Conservation (phyloP, 2,329 filamentous ascomycete species). For the Epichloe elymi region DNA sequence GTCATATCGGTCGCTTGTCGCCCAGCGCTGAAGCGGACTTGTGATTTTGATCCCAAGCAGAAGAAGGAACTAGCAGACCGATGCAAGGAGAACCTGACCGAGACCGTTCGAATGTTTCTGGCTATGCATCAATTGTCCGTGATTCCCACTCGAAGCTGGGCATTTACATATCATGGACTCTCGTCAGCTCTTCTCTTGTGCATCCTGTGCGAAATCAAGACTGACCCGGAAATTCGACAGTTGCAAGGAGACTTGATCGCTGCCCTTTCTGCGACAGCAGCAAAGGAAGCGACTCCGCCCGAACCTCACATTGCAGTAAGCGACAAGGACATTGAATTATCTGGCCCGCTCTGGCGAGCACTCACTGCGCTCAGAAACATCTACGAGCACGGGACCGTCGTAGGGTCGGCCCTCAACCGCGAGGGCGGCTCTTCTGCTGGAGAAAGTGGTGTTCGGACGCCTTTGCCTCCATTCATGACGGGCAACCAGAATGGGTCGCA, state of each 20-base stretch:
- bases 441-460: constrained; percentile 32
- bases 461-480: constrained; percentile 18
- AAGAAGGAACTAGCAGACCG: constrained; percentile 41
- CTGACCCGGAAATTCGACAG: constrained; percentile 48
- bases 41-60: constrained; percentile 35
- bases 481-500: constrained; percentile 12
- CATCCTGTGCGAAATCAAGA: constrained; percentile 49
- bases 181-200: constrained; percentile 52
- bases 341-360: constrained; percentile 47
- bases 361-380: constrained; percentile 50
- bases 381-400: constrained; percentile 49
- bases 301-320: constrained; percentile 39
- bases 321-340: constrained; percentile 48
- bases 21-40: constrained; percentile 44
- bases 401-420: constrained; percentile 35
- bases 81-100: constrained; percentile 49
- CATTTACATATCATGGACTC: constrained; percentile 54
- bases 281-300: constrained; percentile 44
- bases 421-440: constrained; percentile 33
- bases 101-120: constrained; percentile 55
- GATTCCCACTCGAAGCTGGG: constrained; percentile 54
- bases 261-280: constrained; percentile 49
- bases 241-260: constrained; percentile 51
- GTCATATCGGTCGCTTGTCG: constrained; percentile 53
- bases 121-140: constrained; percentile 56